phyloP scores from a whole-genome alignment of 108 stramenopile genomes.

The Aurantiochytrium sp. region DNA sequence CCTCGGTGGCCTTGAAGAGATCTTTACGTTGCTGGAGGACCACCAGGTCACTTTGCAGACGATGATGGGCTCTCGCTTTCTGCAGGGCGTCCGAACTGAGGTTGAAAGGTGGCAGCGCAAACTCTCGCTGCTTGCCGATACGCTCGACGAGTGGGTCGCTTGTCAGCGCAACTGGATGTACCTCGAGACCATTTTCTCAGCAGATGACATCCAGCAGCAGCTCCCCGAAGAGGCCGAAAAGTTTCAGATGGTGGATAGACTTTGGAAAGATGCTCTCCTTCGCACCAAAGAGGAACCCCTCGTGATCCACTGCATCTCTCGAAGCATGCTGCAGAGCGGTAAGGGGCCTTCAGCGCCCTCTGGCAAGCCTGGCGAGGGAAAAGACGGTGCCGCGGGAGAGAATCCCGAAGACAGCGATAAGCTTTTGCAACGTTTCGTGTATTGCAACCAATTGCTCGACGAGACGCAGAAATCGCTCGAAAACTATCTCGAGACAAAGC shows the following conservation, averaged over 20 bases:
- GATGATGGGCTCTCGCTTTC: conserved; percentile 56
- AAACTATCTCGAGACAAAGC: conserved; percentile 55
- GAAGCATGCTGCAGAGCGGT: neutral
- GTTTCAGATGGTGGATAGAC: conserved; percentile 45
- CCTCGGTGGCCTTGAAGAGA: conserved; percentile 51
- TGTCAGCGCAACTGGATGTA: conserved; percentile 62
- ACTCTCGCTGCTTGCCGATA: conserved; percentile 47
- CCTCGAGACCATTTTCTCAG: conserved; percentile 57
- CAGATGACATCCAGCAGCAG: conserved; percentile 65
- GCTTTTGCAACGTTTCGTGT: conserved; percentile 3
- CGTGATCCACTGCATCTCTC: conserved; percentile 31
- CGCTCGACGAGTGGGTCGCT: conserved; percentile 54
- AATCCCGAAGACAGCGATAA: neutral
- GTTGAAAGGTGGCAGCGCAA: conserved; percentile 52
- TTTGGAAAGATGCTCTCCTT: conserved; percentile 48
- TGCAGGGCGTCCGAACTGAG: conserved; percentile 46
- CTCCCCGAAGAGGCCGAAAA: conserved; percentile 53
- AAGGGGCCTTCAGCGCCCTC: neutral
- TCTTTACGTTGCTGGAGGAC: conserved; percentile 56
- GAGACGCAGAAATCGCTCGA: conserved; percentile 56
- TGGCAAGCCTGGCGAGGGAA: neutral
- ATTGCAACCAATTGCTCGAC: conserved; percentile 39
- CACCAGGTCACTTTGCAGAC: conserved; percentile 60
- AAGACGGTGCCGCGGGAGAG: too few relatives aligned
- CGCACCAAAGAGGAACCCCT: conserved; percentile 32